phyloP scores from a whole-genome alignment of 805 yeast species.

The Pichia exigua region DNA sequence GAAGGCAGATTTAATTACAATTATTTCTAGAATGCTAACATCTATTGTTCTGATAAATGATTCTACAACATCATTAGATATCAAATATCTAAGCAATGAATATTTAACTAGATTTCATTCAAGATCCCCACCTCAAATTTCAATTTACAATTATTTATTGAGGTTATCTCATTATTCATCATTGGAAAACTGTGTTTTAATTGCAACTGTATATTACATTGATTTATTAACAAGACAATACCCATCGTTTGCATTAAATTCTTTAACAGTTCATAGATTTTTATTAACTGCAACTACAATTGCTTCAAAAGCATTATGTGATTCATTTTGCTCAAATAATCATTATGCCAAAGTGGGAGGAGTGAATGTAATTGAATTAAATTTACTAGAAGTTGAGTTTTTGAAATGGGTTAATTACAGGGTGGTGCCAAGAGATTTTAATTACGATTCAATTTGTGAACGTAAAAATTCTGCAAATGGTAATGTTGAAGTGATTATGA shows the following conservation, averaged over 20 bases:
- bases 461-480: slow-evolving; percentile 20
- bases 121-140: slow-evolving; percentile 82
- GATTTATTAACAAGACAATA: slow-evolving; percentile 76
- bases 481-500: slow-evolving; percentile 15
- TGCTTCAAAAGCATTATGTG: slow-evolving; percentile 87
- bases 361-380: slow-evolving; percentile 71
- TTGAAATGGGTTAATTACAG: slow-evolving; percentile 72
- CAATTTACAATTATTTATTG: slow-evolving; percentile 66
- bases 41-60: slow-evolving; percentile 75
- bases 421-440: slow-evolving; percentile 51
- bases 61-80: slow-evolving; percentile 24
- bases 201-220: slow-evolving; percentile 82
- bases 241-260: slow-evolving; percentile 74
- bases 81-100: slow-evolving; percentile 27
- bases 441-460: slow-evolving; percentile 24
- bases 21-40: slow-evolving; percentile 73
- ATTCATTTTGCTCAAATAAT: slow-evolving; percentile 84
- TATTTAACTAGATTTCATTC: slow-evolving; percentile 86
- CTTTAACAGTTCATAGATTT: slow-evolving; percentile 90
- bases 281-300: slow-evolving; percentile 84
- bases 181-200: slow-evolving; percentile 72
- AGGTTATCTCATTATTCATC: slow-evolving; percentile 79
- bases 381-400: slow-evolving; percentile 83
- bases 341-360: slow-evolving; percentile 98
- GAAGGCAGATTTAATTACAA: slow-evolving; percentile 56